These are phyloP conservation scores for Ambrosiella beaveri DNA, from an alignment of 2,329 filamentous ascomycete species.

Conservation along the genomic window DNA sequence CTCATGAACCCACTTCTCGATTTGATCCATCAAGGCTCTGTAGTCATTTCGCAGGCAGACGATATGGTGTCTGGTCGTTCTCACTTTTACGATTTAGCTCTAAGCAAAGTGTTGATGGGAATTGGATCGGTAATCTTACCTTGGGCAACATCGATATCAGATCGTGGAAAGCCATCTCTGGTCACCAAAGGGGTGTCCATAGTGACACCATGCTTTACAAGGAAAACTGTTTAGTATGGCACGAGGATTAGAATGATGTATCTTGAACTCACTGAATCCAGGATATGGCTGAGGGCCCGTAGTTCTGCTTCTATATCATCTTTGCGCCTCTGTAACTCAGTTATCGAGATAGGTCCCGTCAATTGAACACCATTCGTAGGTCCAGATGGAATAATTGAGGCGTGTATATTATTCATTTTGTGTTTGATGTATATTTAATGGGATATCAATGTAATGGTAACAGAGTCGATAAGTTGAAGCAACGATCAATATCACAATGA, in stretches of 20 bases:
- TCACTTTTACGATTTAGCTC: constrained; percentile 39
- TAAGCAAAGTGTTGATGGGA: neutral
- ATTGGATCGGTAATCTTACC: constrained; percentile 35
- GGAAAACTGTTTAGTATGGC: constrained; percentile 5
- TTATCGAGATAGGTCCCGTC: constrained; percentile 48
- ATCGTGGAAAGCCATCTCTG: constrained; percentile 76
- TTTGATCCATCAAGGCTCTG: constrained; percentile 65
- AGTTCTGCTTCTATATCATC: constrained; percentile 74
- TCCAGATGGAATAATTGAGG: constrained; percentile 51
- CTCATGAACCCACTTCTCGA: constrained; percentile 76
- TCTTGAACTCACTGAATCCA: constrained; percentile 55
- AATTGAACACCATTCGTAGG: constrained; percentile 49
- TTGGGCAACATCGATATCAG: constrained; percentile 88
- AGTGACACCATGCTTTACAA: constrained; percentile 62
- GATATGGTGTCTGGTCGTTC: constrained; percentile 80
- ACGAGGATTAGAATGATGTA: neutral
- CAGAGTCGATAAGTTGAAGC: too few relatives aligned
- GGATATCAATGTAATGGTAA: neutral
- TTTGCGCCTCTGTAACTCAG: constrained; percentile 70
- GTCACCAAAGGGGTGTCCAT: constrained; percentile 85
- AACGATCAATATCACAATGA: too few relatives aligned
- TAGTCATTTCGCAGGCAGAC: constrained; percentile 86
- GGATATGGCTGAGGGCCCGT: constrained; percentile 62
- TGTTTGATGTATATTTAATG: neutral
- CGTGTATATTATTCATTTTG: constrained; percentile 39